Base-by-base conservation (phyloP, 2,329 filamentous ascomycete genomes). In the Podosphaera xanthii region DNA sequence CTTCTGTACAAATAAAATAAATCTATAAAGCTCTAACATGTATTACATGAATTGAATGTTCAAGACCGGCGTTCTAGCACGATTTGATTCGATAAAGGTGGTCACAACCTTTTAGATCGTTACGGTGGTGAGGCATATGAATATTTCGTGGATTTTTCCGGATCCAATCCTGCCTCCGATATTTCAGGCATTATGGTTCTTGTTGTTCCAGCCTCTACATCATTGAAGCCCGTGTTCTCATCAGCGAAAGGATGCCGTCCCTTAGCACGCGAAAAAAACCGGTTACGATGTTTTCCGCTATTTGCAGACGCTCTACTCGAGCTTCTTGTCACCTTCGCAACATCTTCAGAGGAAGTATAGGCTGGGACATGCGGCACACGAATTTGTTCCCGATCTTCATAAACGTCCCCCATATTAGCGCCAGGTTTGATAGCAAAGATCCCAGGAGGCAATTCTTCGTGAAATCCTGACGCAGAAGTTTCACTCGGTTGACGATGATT, bases 361-460 rank as follows among this genome's bases (percentile, higher is more conserved):
- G 59, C 73, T 60, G 52, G 71, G 66, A 60, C 73, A 12, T 78
- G 73, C 71, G 62, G 62, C 30, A 60, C 71, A 63, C 58, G 69
- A 67, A 63, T 62, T 61, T 65, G 65, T 40, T 64, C 60, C 73
- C 74, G 65, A 10, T 82, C 79, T 60, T 82, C 79, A 66, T 81
- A 83, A 0, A 86, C 77, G 65, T 87, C 83, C 53, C 79, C 80
- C 61, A 78, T 76, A 52, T 81, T 71, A 62, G 84, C 81, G 38
- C 73, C 74, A 0, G 77, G 74, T 2, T 75, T 75, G 48, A 83
- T 73, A 52, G 77, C 75, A 40, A 73, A 75, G 76, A 84, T 83
- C 36, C 83, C 83, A 1, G 86, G 73, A 1, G 82, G 85, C 69
- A 86, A 86, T 67, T 86, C 83, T 36, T 86, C 81, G 35, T 81